These are phyloP conservation scores for Neurospora sp. DNA, from an alignment of 2,329 filamentous ascomycete species.

Conservation along the genomic window DNA sequence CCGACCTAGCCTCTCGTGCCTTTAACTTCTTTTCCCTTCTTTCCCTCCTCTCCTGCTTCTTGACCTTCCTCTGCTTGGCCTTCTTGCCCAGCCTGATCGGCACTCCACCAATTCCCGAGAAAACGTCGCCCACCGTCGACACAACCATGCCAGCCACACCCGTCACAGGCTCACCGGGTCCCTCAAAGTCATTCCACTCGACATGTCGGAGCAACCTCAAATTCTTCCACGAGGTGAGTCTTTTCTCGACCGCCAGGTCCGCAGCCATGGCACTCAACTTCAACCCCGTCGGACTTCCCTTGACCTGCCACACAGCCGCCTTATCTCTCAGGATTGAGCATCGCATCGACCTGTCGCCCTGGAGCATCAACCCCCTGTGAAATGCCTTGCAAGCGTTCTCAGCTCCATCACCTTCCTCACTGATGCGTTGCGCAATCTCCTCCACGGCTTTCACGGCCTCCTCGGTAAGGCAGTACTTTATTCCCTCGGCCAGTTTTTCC, in stretches of 20 bases:
- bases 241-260: constrained; percentile 51
- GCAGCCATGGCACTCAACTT: constrained; percentile 56
- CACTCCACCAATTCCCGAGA: constrained; percentile 54
- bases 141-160: constrained; percentile 53
- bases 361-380: constrained; percentile 47
- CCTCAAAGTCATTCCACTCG: constrained; percentile 71
- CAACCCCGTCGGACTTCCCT: constrained; percentile 40
- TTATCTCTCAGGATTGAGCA: constrained; percentile 56
- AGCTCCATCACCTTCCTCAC: constrained; percentile 56
- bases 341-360: constrained; percentile 45
- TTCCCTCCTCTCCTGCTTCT: constrained; percentile 34
- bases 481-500: constrained; percentile 60
- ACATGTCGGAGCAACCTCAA: constrained; percentile 55
- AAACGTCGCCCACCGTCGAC: constrained; percentile 47
- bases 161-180: constrained; percentile 63
- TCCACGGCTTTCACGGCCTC: constrained; percentile 48
- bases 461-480: constrained; percentile 55
- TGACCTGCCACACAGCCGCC: constrained; percentile 57
- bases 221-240: constrained; percentile 53
- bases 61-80: constrained; percentile 42
- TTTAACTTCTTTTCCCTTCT: constrained; percentile 17
- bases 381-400: constrained; percentile 60
- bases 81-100: constrained; percentile 52
- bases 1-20: background rate
- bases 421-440: constrained; percentile 52